Percentiles rank a stretch among this genome's conserved stretches.
Evolutionary conservation across 176 grass and related monocot species (phyloP).

Genomic region (Melocanna baccifera): DNA sequence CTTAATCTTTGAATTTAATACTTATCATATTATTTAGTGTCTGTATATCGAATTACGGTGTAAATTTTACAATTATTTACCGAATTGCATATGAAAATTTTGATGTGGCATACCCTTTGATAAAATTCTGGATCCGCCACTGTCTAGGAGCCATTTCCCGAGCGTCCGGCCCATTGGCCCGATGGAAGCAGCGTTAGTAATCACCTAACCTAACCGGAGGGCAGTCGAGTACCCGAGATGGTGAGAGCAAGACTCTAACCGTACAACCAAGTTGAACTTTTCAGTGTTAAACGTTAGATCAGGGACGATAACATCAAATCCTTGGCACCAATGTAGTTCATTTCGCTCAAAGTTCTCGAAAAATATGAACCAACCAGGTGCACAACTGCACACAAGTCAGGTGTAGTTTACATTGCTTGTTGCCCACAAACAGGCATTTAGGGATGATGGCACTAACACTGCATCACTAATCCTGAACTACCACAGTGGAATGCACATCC

Average conservation of each 20-base stretch:
- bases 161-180: too few species aligned
- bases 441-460: not conserved
- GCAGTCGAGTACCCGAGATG: too few species aligned
- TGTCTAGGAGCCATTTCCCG: too few species aligned
- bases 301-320: not conserved
- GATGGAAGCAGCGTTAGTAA: too few species aligned
- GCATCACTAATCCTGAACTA: conserved; percentile 16
- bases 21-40: too few species aligned
- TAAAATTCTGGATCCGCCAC: too few species aligned
- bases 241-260: not conserved
- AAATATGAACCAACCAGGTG: not conserved
- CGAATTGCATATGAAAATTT: too few species aligned
- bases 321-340: not conserved
- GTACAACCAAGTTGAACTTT: not conserved
- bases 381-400: not conserved
- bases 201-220: too few species aligned
- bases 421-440: not conserved
- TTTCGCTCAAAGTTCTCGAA: not conserved
- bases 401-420: not conserved
- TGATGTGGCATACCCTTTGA: too few species aligned
- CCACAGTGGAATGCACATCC: not conserved
- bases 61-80: too few species aligned
- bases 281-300: not conserved
- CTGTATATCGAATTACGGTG: too few species aligned
- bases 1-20: too few species aligned